Base-by-base conservation (phyloP, 106 monocot species). In the Alisma plantagoaquatica region DNA sequence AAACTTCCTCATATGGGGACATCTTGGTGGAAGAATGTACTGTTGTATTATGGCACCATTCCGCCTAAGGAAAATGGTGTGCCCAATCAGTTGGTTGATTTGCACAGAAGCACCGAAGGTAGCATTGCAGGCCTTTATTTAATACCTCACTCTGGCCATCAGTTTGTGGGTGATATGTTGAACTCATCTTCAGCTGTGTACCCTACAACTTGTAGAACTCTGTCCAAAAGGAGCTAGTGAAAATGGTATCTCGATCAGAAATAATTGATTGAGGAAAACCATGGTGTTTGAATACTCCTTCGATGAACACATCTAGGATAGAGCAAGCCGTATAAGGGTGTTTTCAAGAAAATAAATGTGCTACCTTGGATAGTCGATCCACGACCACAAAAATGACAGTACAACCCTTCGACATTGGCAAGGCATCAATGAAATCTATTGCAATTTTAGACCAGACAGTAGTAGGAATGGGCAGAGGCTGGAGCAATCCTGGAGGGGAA, bases 121-220 rank as follows among this genome's bases (percentile, higher is more conserved):
- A 51, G 3, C 24, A 25, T 25, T 51, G 24, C 17, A 51, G 27
- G 16, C 50, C 23, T 51, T 17, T 23, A 26, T 51, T 51, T 3
- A 51, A 25, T 3, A 16, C 50, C 25, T 51, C 50, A 7, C 24
- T 25, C 16, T 51, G 50, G 3, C 50, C 50, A 21, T 51, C 50
- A 2, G 50, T 23, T 51, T 51, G 50, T 4, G 25, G 23, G 27
- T 51, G 50, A 27, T 51, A 51, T 2, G 50, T 25, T 23, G 50
- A 25, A 25, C 50, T 51, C 24, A 27, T 51, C 22, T 20, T 25
- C 23, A 51, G 27, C 7, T 4, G 23, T 3, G 50, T 51, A 6
- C 23, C 2, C 4, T 51, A 25, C 3, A 51, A 2, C 16, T 23
- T 7, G 16, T 25, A 51, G 2, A 25, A 51, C 4, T 51, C 50